phyloP scores from a whole-genome alignment of 1,284 basidiomycete species.

The Fomitopsis betulina region DNA sequence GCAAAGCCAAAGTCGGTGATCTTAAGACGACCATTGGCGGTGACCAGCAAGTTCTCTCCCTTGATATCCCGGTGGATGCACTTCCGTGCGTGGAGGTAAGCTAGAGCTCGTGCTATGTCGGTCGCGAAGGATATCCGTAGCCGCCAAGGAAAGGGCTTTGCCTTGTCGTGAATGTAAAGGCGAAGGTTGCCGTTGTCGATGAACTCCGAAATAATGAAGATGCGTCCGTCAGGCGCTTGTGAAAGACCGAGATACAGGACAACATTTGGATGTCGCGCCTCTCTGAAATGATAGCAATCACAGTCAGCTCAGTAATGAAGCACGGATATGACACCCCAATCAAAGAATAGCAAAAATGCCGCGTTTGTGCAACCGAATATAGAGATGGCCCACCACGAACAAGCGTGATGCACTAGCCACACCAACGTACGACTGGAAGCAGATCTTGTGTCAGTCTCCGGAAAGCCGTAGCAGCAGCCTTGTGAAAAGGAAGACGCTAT shows the following conservation, averaged over 20 bases:
- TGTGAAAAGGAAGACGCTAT: too few relatives aligned
- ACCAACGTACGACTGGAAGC: too few relatives aligned
- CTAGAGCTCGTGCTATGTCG: slow-evolving; percentile 91
- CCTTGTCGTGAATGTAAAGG: slow-evolving; percentile 79
- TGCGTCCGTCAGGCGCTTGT: slow-evolving; percentile 81
- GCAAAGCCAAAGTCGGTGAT: slow-evolving; percentile 97
- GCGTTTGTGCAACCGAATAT: neutral
- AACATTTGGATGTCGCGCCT: slow-evolving; percentile 88
- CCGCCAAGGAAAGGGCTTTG: slow-evolving; percentile 83
- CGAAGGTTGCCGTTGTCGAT: slow-evolving; percentile 86
- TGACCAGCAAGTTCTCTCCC: slow-evolving; percentile 95
- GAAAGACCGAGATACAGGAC: slow-evolving; percentile 93
- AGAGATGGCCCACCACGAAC: too few relatives aligned
- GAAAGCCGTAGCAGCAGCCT: too few relatives aligned
- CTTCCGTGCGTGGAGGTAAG: slow-evolving; percentile 93
- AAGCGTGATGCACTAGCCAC: too few relatives aligned
- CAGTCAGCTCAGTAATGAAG: slow-evolving; percentile 2
- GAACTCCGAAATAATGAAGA: slow-evolving; percentile 88
- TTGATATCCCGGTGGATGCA: slow-evolving; percentile 89
- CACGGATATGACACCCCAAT: too few relatives aligned
- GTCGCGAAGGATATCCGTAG: slow-evolving; percentile 91
- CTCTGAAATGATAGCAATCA: slow-evolving; percentile 33
- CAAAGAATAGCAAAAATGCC: too few relatives aligned
- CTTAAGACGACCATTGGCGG: slow-evolving; percentile 90
- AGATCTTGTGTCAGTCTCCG: too few relatives aligned